A percentile compares a stretch with the other conserved stretches of the same genome.
phyloP scores from a whole-genome alignment of 148 eudicot species.

The Nepenthes gracilis region DNA sequence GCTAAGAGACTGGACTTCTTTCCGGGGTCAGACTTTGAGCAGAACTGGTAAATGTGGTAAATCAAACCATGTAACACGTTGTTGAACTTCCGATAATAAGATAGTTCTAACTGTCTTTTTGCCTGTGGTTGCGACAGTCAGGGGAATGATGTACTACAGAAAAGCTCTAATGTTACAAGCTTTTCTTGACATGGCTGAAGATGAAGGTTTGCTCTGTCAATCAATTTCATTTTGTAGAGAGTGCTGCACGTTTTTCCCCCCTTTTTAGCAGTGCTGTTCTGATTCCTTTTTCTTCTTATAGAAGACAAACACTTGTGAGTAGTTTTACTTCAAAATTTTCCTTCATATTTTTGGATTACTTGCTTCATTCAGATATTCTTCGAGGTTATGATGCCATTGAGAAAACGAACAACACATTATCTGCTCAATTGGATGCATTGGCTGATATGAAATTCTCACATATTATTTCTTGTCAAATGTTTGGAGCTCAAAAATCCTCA shows the following conservation, averaged over 20 bases:
- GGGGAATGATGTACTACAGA: constrained; percentile 98
- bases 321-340: neutral
- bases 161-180: constrained; percentile 90
- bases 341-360: constrained; percentile 4
- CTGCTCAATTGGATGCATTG: constrained; percentile 85
- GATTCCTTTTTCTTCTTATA: neutral
- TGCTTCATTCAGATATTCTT: constrained; percentile 56
- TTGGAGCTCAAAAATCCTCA: constrained; percentile 56
- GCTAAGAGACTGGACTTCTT: constrained; percentile 87
- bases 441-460: constrained; percentile 85
- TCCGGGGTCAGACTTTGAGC: constrained; percentile 82
- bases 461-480: constrained; percentile 84
- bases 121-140: constrained; percentile 32
- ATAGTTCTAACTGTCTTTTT: neutral
- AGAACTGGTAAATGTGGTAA: constrained; percentile 49
- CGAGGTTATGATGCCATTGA: constrained; percentile 71
- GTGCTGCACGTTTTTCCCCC: no score
- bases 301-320: constrained; percentile 1
- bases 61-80: neutral
- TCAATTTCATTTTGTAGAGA: neutral
- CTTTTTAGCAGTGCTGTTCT: no score
- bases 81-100: neutral
- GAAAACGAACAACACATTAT: constrained; percentile 52
- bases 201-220: constrained; percentile 47
- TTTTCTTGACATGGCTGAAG: constrained; percentile 94